Conservation (phyloP, 139 green algal species). For the Yamagishiella unicocca region DNA sequence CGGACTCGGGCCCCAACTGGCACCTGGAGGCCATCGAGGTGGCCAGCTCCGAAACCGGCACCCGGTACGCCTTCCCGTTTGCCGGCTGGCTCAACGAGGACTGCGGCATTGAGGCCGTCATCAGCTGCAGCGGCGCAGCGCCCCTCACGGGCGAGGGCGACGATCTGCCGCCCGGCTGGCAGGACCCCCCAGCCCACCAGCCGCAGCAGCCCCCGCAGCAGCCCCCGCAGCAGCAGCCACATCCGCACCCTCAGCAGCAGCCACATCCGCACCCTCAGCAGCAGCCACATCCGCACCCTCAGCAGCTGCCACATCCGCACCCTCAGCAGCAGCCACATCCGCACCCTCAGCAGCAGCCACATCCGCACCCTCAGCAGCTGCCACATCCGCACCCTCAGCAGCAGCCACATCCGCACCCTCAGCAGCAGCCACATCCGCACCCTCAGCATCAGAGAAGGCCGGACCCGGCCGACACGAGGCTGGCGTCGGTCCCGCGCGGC, state of each 20-base stretch:
- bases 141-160: neutral
- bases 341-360: neutral
- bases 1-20: neutral
- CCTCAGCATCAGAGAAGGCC: no score
- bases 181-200: neutral
- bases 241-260: neutral
- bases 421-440: no score
- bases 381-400: neutral
- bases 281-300: neutral
- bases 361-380: neutral
- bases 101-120: neutral
- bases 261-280: neutral
- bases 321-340: neutral
- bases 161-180: conserved; percentile 11
- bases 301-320: neutral
- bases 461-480: no score
- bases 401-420: neutral
- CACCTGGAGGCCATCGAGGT: conserved; percentile 34
- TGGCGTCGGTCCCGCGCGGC: no score
- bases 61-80: conserved; percentile 26
- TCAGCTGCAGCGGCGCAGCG: neutral
- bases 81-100: conserved; percentile 44
- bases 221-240: neutral
- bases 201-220: no score
- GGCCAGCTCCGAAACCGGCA: conserved; percentile 11